Evolutionary conservation across 495 filamentous ascomycete genomes (phyloP), one percentile per base, ranked within the genome.

Genomic region (Daldinia vernicosa): DNA sequence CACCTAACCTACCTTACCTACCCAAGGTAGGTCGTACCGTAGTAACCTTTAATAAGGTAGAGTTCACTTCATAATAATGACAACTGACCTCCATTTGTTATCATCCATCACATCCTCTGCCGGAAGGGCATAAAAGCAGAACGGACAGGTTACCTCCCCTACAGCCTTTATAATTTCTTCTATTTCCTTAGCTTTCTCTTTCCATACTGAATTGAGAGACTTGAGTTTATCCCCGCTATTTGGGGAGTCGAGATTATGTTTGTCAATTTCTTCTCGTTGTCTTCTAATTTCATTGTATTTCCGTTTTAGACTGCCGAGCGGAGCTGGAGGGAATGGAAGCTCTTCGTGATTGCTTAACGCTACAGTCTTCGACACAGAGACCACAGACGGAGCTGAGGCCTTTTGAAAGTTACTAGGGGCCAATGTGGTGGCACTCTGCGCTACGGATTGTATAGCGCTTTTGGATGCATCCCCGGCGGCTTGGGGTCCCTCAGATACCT

Each of bases 111-210:
- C 30, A 8, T 66, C 63, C 1, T 4, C 27, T 19, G 6, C 24
- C 9, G 63, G 37, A 40, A 66, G 63, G 12, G 52, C 53, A 15
- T 66, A 51, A 30, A 66, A 30, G 14, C 63, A 66, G 35, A 57
- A 66, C 4, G 53, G 63, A 15, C 63, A 66, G 12, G 63, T 66
- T 12, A 51, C 28, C 40, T 66, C 47, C 19, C 47, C 47, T 52
- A 52, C 26, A 27, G 47, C 47, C 19, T 50, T 66, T 11, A 66
- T 17, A 28, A 52, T 19, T 14, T 66, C 63, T n/a, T 52, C 63
- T 39, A 57, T 17, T 52, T 27, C 47, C 22, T 27, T 6, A 0
- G 14, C 1, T 27, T 40, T 40, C 39, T 40, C 39, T 17, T 40
- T 40, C 39, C 15, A 40, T 17, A 1, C 15, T 17, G n/a, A 17